Percentiles rank a stretch among this genome's conserved stretches.
These are phyloP conservation scores for Gymnopus androsaceus DNA, from an alignment of 1,284 basidiomycete species.

Conservation along the genomic window DNA sequence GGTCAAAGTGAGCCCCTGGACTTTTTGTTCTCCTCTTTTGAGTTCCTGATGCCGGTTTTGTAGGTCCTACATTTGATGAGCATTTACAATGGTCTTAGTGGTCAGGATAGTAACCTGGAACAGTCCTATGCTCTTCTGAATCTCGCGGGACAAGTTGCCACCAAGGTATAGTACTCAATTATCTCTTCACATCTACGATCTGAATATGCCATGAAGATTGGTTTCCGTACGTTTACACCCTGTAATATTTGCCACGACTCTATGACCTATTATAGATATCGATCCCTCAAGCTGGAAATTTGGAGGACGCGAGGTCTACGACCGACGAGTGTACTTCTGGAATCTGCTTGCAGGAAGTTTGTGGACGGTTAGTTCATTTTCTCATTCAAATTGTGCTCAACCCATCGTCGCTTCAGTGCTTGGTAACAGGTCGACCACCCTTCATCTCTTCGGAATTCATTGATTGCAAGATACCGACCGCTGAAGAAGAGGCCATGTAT, in stretches of 20 bases:
- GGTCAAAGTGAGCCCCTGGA: slow-evolving; percentile 37
- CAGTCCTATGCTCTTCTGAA: slow-evolving; percentile 47
- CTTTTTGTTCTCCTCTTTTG: slow-evolving; percentile 8
- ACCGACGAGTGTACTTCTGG: slow-evolving; percentile 57
- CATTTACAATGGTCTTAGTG: slow-evolving; percentile 55
- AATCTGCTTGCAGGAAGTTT: slow-evolving; percentile 46
- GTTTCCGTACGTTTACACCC: slow-evolving; percentile 43
- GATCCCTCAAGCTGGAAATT: slow-evolving; percentile 57
- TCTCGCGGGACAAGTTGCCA: slow-evolving; percentile 46
- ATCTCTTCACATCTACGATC: neutral
- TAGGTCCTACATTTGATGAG: slow-evolving; percentile 53
- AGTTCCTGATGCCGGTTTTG: neutral
- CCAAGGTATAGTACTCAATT: slow-evolving; percentile 35
- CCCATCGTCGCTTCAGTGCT: slow-evolving; percentile 34
- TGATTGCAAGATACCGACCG: slow-evolving; percentile 45
- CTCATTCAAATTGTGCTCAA: neutral
- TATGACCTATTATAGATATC: slow-evolving; percentile 39
- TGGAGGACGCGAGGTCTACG: slow-evolving; percentile 50
- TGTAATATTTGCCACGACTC: slow-evolving; percentile 1
- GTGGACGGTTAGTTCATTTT: slow-evolving; percentile 40
- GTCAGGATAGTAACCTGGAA: slow-evolving; percentile 51
- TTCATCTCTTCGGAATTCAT: slow-evolving; percentile 40
- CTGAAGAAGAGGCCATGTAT: slow-evolving; percentile 44
- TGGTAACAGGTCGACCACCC: slow-evolving; percentile 54
- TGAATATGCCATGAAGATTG: slow-evolving; percentile 37